These are phyloP conservation scores for Kalmusia sp. DNA, from an alignment of 2,329 filamentous ascomycete species.

Conservation along the genomic window DNA sequence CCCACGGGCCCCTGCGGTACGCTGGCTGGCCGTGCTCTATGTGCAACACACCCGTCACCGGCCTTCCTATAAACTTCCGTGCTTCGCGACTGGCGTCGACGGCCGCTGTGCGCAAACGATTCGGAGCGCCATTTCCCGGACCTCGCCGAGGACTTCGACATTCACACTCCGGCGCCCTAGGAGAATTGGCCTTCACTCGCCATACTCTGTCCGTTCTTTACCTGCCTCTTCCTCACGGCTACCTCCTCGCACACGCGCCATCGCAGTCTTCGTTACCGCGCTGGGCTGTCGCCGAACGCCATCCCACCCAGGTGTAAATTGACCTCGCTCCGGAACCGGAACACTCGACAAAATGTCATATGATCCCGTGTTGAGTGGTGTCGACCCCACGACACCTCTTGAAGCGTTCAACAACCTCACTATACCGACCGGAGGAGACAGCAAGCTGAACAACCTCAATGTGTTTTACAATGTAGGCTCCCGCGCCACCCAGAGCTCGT, in stretches of 20 bases:
- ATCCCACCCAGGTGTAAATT: background rate
- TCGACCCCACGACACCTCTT: conserved; percentile 41
- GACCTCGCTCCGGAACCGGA: background rate
- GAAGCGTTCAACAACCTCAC: conserved; percentile 63
- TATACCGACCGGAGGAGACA: conserved; percentile 68
- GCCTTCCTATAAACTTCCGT: background rate
- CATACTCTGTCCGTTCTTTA: conserved; percentile 33
- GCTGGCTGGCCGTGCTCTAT: background rate
- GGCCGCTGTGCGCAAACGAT: conserved; percentile 3
- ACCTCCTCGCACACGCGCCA: background rate
- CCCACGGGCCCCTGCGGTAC: background rate
- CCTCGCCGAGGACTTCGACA: conserved; percentile 5
- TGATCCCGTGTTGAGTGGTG: conserved; percentile 28
- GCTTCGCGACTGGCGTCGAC: background rate
- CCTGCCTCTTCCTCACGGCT: conserved; percentile 10
- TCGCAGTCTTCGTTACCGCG: background rate
- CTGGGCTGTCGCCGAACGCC: background rate
- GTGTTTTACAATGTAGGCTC: conserved; percentile 77
- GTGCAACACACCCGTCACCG: background rate
- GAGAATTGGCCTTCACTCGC: conserved; percentile 25
- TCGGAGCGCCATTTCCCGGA: conserved; percentile 7
- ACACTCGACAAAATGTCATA: conserved; percentile 27
- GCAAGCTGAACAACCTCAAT: conserved; percentile 76
- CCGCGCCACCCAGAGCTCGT: conserved; percentile 11
- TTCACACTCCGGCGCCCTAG: conserved; percentile 15